Evolutionary conservation across 768 basidiomycete genomes (phyloP).

Genomic region (Amanita subjunquillea): DNA sequence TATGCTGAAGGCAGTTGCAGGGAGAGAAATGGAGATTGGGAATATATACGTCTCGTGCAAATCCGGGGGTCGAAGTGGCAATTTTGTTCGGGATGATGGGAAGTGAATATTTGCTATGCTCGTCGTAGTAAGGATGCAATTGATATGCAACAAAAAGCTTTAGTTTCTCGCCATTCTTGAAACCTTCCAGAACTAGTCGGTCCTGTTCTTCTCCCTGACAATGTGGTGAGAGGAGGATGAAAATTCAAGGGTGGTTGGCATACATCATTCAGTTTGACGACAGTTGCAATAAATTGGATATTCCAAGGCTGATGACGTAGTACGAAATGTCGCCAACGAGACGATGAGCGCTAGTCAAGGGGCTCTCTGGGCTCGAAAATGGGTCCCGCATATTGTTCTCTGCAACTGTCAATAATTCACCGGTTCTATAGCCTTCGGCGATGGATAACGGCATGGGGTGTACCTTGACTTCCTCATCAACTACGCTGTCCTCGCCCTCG

Average conservation of each 20-base stretch:
- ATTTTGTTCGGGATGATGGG: constrained; percentile 31
- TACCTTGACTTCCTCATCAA: constrained; percentile 16
- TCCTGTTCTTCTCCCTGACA: constrained; percentile 26
- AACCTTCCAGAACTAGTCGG: constrained; percentile 33
- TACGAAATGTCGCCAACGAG: constrained; percentile 57
- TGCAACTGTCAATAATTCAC: too few relatives aligned
- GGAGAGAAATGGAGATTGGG: constrained; percentile 76
- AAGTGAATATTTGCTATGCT: neutral
- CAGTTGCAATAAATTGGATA: constrained; percentile 51
- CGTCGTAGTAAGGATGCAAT: neutral
- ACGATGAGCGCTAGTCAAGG: constrained; percentile 42
- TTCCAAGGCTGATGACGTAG: constrained; percentile 37
- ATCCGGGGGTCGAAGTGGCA: constrained; percentile 64
- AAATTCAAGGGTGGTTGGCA: constrained; percentile 12
- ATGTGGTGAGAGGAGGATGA: neutral
- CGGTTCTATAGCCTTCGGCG: too few relatives aligned
- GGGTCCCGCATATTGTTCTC: constrained; percentile 14
- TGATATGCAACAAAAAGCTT: constrained; percentile 17
- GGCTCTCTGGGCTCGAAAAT: constrained; percentile 34
- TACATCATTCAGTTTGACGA: constrained; percentile 52
- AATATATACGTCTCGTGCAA: constrained; percentile 58
- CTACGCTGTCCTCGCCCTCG: constrained; percentile 36
- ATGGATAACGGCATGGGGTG: too few relatives aligned
- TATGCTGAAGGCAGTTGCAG: constrained; percentile 87
- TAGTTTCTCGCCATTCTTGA: constrained; percentile 17